Percentiles rank a stretch among this genome's conserved stretches.
Evolutionary conservation across 2,329 filamentous ascomycete species (phyloP).

Genomic region (Fusarium newnesense): DNA sequence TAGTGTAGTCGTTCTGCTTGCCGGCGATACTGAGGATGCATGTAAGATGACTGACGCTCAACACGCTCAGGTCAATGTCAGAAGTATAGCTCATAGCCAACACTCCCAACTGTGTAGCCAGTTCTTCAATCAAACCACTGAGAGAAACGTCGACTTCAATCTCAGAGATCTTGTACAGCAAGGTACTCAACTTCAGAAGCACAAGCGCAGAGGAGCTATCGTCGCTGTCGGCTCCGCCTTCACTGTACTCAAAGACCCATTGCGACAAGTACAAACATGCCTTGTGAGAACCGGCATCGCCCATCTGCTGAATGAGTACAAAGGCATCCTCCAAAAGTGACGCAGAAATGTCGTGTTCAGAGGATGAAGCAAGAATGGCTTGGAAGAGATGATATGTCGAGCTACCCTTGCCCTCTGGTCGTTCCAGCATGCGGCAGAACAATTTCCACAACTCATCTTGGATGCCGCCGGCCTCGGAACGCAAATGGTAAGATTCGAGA

Average conservation of each 20-base stretch:
- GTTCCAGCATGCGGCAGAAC: background rate
- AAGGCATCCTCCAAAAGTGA: background rate
- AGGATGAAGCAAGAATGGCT: background rate
- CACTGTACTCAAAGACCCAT: background rate
- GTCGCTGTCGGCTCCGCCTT: background rate
- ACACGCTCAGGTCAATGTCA: background rate
- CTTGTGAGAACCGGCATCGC: background rate
- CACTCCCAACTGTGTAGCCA: background rate
- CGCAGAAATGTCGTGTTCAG: background rate
- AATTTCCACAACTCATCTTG: background rate
- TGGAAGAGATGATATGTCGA: background rate
- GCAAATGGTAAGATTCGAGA: background rate
- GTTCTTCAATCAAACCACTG: background rate
- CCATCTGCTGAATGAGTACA: background rate
- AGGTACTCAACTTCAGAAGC: background rate
- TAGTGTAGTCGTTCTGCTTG: background rate
- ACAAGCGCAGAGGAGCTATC: background rate
- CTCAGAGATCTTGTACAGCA: background rate
- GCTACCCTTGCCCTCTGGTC: background rate
- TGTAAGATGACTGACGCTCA: background rate
- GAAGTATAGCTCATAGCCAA: background rate
- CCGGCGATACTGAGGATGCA: background rate
- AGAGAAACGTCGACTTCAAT: background rate
- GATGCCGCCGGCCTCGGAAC: accelerated
- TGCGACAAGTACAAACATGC: background rate